Evolutionary conservation across 345 rosid species (phyloP).

Genomic region (Mallotus nudiflorus): DNA sequence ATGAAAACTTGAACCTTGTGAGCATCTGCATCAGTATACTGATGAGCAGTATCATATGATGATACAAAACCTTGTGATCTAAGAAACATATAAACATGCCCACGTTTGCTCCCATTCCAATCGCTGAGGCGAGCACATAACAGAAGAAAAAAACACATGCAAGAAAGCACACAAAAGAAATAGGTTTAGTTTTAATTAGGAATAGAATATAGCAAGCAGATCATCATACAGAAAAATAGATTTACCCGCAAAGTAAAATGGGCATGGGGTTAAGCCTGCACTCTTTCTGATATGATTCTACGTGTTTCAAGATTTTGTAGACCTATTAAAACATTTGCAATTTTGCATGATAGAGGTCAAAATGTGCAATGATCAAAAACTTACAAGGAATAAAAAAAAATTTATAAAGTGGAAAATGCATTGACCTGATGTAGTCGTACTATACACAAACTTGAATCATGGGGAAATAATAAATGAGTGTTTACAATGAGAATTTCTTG

Average conservation of each 20-base stretch:
- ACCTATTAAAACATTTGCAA: slow-evolving; percentile 12
- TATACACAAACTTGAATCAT: slow-evolving; percentile 33
- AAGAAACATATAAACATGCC: slow-evolving; percentile 34
- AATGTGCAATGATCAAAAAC: background rate
- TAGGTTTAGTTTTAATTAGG: background rate
- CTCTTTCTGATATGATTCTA: slow-evolving; percentile 26
- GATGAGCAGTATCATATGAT: slow-evolving; percentile 34
- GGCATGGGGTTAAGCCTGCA: slow-evolving; percentile 24
- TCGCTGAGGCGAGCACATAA: slow-evolving; percentile 15
- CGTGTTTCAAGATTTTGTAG: slow-evolving; percentile 26
- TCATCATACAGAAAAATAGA: too few species aligned
- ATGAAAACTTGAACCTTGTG: slow-evolving; percentile 21
- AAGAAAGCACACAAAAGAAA: too few species aligned
- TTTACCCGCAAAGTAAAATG: slow-evolving; percentile 27
- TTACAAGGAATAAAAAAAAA: background rate
- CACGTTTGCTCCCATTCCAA: slow-evolving; percentile 39
- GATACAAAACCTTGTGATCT: slow-evolving; percentile 35
- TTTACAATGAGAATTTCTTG: slow-evolving; percentile 35
- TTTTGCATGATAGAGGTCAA: background rate
- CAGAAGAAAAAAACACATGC: background rate
- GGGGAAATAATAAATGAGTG: slow-evolving; percentile 37
- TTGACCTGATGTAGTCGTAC: slow-evolving; percentile 32
- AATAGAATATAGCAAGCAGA: background rate
- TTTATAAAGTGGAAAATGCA: background rate
- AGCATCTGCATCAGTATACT: slow-evolving; percentile 32